Evolutionary conservation across 495 filamentous ascomycete genomes (phyloP).

Genomic region (Chaetomium cochliodes): DNA sequence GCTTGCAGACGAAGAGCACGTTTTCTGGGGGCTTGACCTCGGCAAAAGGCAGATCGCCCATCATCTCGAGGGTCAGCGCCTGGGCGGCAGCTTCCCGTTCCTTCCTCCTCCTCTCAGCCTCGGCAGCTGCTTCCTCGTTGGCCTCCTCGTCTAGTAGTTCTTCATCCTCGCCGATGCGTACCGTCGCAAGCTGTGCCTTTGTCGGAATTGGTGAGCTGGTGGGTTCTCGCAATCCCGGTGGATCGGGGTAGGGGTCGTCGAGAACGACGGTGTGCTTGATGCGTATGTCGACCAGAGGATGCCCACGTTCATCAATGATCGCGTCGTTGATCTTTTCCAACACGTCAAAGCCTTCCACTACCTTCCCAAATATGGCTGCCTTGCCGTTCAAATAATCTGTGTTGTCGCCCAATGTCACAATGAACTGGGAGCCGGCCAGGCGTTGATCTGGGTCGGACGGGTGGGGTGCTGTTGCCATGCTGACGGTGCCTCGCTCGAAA

Average conservation of each 20-base stretch:
- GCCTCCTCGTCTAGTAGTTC: constrained; percentile 59
- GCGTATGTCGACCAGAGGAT: constrained; percentile 85
- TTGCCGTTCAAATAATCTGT: constrained; percentile 88
- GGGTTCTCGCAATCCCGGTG: constrained; percentile 69
- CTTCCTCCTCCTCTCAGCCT: constrained; percentile 73
- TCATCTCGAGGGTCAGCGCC: constrained; percentile 93
- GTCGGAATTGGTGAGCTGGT: constrained; percentile 77
- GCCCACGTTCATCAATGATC: constrained; percentile 78
- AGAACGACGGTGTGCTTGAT: constrained; percentile 87
- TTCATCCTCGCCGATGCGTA: constrained; percentile 88
- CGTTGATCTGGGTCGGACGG: constrained; percentile 75
- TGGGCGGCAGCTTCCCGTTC: constrained; percentile 93
- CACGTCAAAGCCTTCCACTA: constrained; percentile 89
- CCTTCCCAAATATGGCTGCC: constrained; percentile 89
- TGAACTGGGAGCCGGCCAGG: constrained; percentile 82
- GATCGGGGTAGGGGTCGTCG: constrained; percentile 86
- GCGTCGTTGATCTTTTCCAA: constrained; percentile 90
- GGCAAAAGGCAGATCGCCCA: constrained; percentile 94
- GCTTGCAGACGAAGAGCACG: constrained; percentile 95
- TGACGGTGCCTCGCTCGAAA: constrained; percentile 81
- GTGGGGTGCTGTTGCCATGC: constrained; percentile 84
- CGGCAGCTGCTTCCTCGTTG: constrained; percentile 73
- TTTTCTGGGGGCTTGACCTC: constrained; percentile 98
- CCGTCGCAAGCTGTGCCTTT: constrained; percentile 82
- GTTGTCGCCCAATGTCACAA: constrained; percentile 82